Percentiles rank a stretch among this genome's conserved stretches.
Evolutionary conservation across 2,329 filamentous ascomycete genomes (phyloP).

Genomic region (Xylaria sp.): DNA sequence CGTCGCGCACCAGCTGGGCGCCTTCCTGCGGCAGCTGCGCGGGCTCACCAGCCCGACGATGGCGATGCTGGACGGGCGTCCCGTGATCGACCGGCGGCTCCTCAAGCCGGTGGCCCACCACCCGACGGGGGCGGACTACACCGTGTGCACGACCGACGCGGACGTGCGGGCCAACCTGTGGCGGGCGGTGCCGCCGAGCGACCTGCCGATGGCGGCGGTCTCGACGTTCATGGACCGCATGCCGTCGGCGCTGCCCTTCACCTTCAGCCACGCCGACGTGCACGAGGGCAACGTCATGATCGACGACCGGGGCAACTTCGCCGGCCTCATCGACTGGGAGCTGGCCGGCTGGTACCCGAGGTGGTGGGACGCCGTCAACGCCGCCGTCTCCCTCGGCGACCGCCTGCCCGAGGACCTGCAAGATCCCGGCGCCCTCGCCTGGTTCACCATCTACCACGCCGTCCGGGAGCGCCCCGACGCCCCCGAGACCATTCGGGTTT

Average conservation of each 20-base stretch:
- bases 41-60: not conserved
- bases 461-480: too few species aligned
- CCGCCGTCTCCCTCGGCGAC: slow-evolving; percentile 4
- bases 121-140: not conserved
- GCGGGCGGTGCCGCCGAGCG: not conserved
- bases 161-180: too few species aligned
- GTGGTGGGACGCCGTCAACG: slow-evolving; percentile 23
- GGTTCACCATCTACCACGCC: slow-evolving; percentile 15
- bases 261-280: slow-evolving; percentile 17
- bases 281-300: slow-evolving; percentile 20
- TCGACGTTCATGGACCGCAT: slow-evolving; percentile 18
- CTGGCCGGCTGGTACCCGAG: slow-evolving; percentile 15
- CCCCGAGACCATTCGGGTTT: too few species aligned
- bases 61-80: slow-evolving; percentile 8
- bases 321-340: slow-evolving; percentile 15
- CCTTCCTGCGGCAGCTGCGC: slow-evolving; percentile 4
- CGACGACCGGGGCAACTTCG: slow-evolving; percentile 19
- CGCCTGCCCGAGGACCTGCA: slow-evolving; percentile 2
- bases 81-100: slow-evolving; percentile 12
- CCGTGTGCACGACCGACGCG: slow-evolving; percentile 2
- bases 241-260: slow-evolving; percentile 15
- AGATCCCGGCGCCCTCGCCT: slow-evolving; percentile 6
- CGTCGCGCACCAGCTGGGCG: slow-evolving; percentile 7
- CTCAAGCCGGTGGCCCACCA: slow-evolving; percentile 3
- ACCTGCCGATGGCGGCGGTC: not conserved